These are phyloP conservation scores for Beta lomatogona DNA, from an alignment of 179 eudicot species.

Conservation along the genomic window DNA sequence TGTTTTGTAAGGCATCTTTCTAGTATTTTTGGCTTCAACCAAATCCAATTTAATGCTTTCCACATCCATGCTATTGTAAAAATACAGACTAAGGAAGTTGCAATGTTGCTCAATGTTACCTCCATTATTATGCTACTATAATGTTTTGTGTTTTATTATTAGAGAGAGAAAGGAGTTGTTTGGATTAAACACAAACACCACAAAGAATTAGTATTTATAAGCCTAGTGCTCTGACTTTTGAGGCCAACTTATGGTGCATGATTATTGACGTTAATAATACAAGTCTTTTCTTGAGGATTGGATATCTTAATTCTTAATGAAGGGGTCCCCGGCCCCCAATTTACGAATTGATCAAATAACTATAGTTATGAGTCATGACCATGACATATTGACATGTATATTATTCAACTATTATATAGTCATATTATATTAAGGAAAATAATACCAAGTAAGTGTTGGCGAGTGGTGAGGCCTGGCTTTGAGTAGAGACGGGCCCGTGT, in stretches of 20 bases:
- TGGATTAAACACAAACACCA: background rate
- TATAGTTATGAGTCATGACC: background rate
- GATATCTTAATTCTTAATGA: background rate
- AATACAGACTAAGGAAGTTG: slow-evolving; percentile 18
- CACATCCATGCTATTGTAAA: slow-evolving; percentile 25
- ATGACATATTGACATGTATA: background rate
- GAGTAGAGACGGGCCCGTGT: too few species aligned
- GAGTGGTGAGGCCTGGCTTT: too few species aligned
- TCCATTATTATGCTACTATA: slow-evolving; percentile 10
- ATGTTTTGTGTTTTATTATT: background rate
- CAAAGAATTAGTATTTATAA: background rate
- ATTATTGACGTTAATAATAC: background rate
- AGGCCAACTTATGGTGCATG: slow-evolving; percentile 1
- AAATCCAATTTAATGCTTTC: slow-evolving; percentile 26
- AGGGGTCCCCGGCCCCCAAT: background rate
- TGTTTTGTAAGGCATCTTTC: slow-evolving; percentile 17
- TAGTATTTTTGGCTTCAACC: slow-evolving; percentile 31
- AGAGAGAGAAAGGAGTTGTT: background rate
- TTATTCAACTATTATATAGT: background rate
- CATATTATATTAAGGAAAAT: background rate
- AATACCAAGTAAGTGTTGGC: too few species aligned
- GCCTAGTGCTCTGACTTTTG: background rate
- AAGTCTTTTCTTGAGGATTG: background rate
- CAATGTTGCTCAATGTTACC: background rate
- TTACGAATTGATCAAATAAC: background rate